A percentile compares a stretch with the other conserved stretches of the same genome.
These are phyloP conservation scores for Paraphaeosphaeria sporulosa DNA, from an alignment of 2,329 filamentous ascomycete species.

Conservation along the genomic window DNA sequence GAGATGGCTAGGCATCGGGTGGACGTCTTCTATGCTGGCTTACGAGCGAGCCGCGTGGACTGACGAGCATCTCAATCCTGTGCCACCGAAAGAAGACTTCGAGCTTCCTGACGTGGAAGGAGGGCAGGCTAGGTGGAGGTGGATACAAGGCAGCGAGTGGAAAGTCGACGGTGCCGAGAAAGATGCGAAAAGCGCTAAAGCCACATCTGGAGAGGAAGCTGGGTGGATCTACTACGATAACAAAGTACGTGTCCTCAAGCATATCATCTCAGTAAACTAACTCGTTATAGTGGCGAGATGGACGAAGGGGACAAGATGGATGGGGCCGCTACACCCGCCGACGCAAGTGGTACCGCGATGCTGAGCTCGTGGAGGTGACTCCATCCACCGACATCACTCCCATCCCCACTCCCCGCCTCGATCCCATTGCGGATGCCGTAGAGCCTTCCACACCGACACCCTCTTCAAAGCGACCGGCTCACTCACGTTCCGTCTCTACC, in stretches of 20 bases:
- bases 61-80: constrained; percentile 88
- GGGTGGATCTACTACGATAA: constrained; percentile 99
- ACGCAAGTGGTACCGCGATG: constrained; percentile 95
- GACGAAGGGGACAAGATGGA: constrained; percentile 82
- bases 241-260: constrained; percentile 68
- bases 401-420: constrained; percentile 50
- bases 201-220: constrained; percentile 55
- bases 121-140: constrained; percentile 73
- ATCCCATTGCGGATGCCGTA: constrained; percentile 37
- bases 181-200: constrained; percentile 47
- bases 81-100: constrained; percentile 77
- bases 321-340: constrained; percentile 95
- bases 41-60: constrained; percentile 94
- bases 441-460: constrained; percentile 23
- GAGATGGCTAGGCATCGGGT: constrained; percentile 92
- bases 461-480: not conserved
- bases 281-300: constrained; percentile 78
- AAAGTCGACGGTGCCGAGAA: constrained; percentile 75
- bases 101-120: constrained; percentile 72
- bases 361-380: constrained; percentile 83
- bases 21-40: constrained; percentile 89
- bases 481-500: constrained; percentile 8
- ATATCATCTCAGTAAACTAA: constrained; percentile 22
- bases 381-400: constrained; percentile 55
- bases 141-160: constrained; percentile 89